Conservation (phyloP, 768 basidiomycete genomes). For the Boletus rufocinnamomeus region DNA sequence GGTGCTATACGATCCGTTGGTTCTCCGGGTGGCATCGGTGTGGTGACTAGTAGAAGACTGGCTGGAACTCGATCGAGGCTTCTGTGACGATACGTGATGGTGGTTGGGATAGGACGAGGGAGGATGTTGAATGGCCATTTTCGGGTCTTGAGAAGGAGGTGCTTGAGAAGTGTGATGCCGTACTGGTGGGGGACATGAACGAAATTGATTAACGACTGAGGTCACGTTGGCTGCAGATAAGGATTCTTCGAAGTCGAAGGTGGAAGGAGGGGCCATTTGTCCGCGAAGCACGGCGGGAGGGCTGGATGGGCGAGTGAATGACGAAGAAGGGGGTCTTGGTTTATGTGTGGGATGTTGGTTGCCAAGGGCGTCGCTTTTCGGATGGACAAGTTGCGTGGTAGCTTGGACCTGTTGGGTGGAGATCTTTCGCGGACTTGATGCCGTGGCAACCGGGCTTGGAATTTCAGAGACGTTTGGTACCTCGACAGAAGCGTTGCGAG, state of each 20-base stretch:
- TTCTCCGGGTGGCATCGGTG: conserved; percentile 33
- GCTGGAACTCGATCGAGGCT: conserved; percentile 30
- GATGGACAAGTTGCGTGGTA: conserved; percentile 3
- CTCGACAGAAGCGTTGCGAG: conserved; percentile 4
- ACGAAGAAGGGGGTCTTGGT: not conserved
- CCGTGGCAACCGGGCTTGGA: conserved; percentile 24
- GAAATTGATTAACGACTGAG: conserved; percentile 36
- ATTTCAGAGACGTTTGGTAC: not conserved
- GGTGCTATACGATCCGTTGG: conserved; percentile 19
- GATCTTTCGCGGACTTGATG: conserved; percentile 7
- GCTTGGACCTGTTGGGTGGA: conserved; percentile 8
- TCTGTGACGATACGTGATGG: conserved; percentile 21
- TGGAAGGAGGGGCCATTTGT: conserved; percentile 10
- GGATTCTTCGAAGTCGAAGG: conserved; percentile 33
- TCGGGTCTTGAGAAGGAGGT: conserved; percentile 14
- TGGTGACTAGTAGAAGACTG: conserved; percentile 24
- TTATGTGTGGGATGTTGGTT: conserved; percentile 15
- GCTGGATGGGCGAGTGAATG: not conserved
- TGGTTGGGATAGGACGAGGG: conserved; percentile 8
- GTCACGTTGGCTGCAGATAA: conserved; percentile 32
- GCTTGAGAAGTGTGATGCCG: conserved; percentile 26
- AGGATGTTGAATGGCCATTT: conserved; percentile 11
- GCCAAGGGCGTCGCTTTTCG: conserved; percentile 19
- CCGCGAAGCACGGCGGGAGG: conserved; percentile 30
- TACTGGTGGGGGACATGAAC: conserved; percentile 31